A percentile compares a stretch with the other conserved stretches of the same genome.
Conservation (phyloP, 2,329 filamentous ascomycete genomes). For the Sporothrix sp. region DNA sequence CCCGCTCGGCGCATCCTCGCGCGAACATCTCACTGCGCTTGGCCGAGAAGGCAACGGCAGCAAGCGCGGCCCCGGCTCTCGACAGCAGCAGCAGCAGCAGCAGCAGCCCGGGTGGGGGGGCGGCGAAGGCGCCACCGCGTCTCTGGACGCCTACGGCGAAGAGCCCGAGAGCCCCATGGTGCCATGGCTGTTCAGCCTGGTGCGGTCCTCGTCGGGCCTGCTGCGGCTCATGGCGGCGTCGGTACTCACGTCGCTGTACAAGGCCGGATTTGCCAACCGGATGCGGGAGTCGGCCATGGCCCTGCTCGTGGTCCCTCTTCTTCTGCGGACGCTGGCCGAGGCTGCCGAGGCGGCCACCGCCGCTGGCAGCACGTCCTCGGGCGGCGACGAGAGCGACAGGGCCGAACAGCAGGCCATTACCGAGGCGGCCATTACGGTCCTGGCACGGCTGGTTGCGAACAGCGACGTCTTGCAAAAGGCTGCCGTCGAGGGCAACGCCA, state of each 20-base stretch:
- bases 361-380: constrained; percentile 13
- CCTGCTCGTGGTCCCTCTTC: constrained; percentile 57
- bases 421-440: constrained; percentile 62
- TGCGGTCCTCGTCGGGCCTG: constrained; percentile 46
- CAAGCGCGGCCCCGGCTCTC: neutral
- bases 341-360: constrained; percentile 29
- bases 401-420: constrained; percentile 43
- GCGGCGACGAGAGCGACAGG: constrained; percentile 28
- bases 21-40: constrained; percentile 25
- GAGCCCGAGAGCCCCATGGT: constrained; percentile 62
- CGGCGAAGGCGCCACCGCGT: neutral
- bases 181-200: constrained; percentile 60
- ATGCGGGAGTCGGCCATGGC: constrained; percentile 55
- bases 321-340: constrained; percentile 46
- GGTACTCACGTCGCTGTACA: constrained; percentile 59
- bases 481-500: constrained; percentile 56
- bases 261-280: constrained; percentile 55
- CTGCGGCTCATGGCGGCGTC: constrained; percentile 59
- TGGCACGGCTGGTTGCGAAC: constrained; percentile 71
- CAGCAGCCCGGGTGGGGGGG: too few species aligned
- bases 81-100: constrained; percentile 23
- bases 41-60: constrained; percentile 22
- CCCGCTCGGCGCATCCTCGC: constrained; percentile 37
- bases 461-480: constrained; percentile 72
- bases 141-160: constrained; percentile 30